Percentiles rank a stretch among this genome's conserved stretches.
Evolutionary conservation across 106 monocot genomes (phyloP).

Genomic region (Allium sativum): DNA sequence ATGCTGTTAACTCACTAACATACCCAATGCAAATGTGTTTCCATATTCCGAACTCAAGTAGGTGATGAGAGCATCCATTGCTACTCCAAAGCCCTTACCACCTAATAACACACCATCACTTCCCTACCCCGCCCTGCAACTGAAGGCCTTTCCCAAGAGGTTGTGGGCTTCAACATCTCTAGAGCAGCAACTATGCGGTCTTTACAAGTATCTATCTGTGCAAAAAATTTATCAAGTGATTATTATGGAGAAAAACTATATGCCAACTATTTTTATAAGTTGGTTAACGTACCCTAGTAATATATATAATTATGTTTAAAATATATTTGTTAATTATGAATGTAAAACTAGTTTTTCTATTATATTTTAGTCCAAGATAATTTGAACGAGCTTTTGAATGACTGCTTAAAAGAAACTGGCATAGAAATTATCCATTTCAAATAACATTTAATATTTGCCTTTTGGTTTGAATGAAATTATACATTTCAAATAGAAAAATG

Average conservation of each 20-base stretch:
- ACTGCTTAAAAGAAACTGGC: no score
- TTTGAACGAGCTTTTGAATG: no score
- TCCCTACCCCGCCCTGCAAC: slow-evolving; percentile 65
- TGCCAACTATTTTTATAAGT: no score
- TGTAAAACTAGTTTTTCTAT: no score
- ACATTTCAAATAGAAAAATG: neutral
- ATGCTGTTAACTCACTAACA: slow-evolving; percentile 20
- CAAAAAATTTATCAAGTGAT: neutral
- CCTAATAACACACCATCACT: slow-evolving; percentile 72
- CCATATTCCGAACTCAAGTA: slow-evolving; percentile 97
- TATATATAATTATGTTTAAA: neutral
- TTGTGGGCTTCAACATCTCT: slow-evolving; percentile 80
- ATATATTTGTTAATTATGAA: neutral
- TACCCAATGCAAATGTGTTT: slow-evolving; percentile 93
- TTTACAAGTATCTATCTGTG: slow-evolving; percentile 85
- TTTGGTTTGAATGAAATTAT: no score
- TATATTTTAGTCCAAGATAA: no score
- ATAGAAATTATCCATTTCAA: neutral
- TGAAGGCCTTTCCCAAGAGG: slow-evolving; percentile 85
- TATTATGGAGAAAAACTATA: no score
- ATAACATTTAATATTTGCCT: no score
- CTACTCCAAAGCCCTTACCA: slow-evolving; percentile 83
- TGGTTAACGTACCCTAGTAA: neutral
- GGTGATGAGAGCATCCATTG: slow-evolving; percentile 72
- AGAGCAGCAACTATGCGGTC: slow-evolving; percentile 90